These are phyloP conservation scores for Fusarium chaquense DNA, from an alignment of 2,329 filamentous ascomycete species.

Conservation along the genomic window DNA sequence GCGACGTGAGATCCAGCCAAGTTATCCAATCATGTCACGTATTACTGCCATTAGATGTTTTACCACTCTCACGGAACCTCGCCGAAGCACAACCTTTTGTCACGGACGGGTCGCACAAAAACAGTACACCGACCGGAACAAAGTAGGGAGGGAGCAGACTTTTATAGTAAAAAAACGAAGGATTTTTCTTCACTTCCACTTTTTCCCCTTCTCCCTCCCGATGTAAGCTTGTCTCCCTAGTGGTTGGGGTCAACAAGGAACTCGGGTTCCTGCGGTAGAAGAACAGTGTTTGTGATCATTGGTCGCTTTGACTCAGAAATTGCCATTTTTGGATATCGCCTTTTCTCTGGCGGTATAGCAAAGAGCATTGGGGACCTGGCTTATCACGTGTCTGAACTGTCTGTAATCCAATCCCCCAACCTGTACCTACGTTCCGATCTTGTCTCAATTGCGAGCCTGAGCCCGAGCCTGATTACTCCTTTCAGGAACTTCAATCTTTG, in stretches of 20 bases:
- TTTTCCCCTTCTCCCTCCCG: background rate
- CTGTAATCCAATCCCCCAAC: conserved; percentile 34
- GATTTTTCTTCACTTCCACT: background rate
- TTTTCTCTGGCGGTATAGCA: conserved; percentile 35
- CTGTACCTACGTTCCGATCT: conserved; percentile 5
- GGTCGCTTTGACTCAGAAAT: conserved; percentile 41
- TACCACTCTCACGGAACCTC: conserved; percentile 25
- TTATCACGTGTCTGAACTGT: conserved; percentile 44
- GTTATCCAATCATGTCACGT: conserved; percentile 6
- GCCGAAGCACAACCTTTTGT: conserved; percentile 23
- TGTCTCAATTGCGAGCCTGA: conserved; percentile 2
- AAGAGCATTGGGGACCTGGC: conserved; percentile 28
- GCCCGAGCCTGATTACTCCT: conserved; percentile 25
- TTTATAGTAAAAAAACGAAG: background rate
- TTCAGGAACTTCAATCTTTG: conserved; percentile 31
- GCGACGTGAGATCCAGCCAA: conserved; percentile 1
- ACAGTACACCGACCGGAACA: conserved; percentile 22
- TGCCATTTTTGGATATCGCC: conserved; percentile 41
- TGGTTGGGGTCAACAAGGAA: conserved; percentile 41
- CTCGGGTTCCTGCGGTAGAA: conserved; percentile 39
- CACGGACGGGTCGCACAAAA: conserved; percentile 25
- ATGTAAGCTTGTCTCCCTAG: conserved; percentile 13
- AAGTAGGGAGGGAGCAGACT: background rate
- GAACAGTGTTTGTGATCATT: conserved; percentile 38
- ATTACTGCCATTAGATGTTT: conserved; percentile 8